Base-by-base conservation (phyloP, 352 stramenopile species). In the Phytophthora sojae region DNA sequence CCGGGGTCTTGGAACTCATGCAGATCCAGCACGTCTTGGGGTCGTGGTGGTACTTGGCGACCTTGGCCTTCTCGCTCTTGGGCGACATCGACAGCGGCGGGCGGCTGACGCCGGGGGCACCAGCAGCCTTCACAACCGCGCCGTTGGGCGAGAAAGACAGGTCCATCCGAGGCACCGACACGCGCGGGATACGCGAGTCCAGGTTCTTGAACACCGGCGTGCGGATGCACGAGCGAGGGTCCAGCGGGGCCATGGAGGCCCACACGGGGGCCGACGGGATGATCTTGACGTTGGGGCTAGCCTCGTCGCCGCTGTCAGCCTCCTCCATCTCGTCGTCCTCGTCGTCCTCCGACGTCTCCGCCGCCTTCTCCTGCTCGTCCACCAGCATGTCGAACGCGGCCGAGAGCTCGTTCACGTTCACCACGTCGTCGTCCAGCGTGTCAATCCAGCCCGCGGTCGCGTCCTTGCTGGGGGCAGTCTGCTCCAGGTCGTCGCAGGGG, bases 1-100 rank as follows among this genome's bases (percentile, higher is more conserved):
- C 86, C 37, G 83, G 61, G 50, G 87, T 91, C 78, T 95, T 96
- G 50, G 77, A 81, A 52, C 85, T 94, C 82, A 95, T 94, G 85
- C 89, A 96, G 64, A 96, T 93, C 89, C 89, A 96, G 85, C 89
- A 96, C 61, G 82, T 89, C 62, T 79, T 73, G 14, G 87, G 68
- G 73, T 95, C 80, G 71, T 96, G 89, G 25, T 79, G 65, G 76
- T 93, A 94, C 62, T 77, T 74, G 2, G 74, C 54, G 32, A 78
- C 54, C 60, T 89, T 95, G 52, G 77, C 73, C 42, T 80, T 76
- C 75, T 80, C 71, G 9, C 61, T 63, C 77, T 82, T 89, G 3
- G 84, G 81, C 37, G 81, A 93, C 68, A 88, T 75, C 23, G 67
- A 75, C 69, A 73, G 57, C 37, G 25, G 51, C 14, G 55, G 47